Evolutionary conservation across 768 basidiomycete genomes (phyloP), one percentile per base, ranked within the genome.

Genomic region (Lactarius sp.): DNA sequence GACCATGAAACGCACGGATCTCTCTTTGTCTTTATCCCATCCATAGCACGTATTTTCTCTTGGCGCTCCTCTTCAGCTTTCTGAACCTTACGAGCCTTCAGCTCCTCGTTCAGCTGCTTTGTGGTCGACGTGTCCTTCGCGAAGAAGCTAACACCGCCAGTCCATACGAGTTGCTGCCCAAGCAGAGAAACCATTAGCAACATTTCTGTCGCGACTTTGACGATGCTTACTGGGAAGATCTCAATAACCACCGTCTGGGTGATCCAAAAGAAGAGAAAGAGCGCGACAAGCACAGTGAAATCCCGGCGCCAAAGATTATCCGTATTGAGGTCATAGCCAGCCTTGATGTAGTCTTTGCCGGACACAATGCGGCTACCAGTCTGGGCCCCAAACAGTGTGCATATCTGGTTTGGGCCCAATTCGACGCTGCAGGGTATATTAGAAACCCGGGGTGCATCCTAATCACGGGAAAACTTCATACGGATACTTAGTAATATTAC

Each of bases 271-370:
- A 82, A 73, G 52, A 90, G 22, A 68, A 91, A 77, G 76, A 92
- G 89, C 6, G 76, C 90, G 50, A 92, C 13, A 36, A 91, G 72
- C 36, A 94, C 87, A n/a, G 86, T 75, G 68, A 90, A 83, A 72
- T 90, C 83, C 27, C 81, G 82, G 16, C 80, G 77, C 88, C 88
- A 90, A 47, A 88, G 71, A 67, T 88, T 83, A 8, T 75, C 73
- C n/a, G 75, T 70, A 56, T 79, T 70, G 44, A 88, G 69, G 4
- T 75, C 77, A 68, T 79, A 90, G 0, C 81, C 82, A 39, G 84
- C 82, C 22, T 84, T 82, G 79, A 80, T 82, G 75, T 94, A 94
- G 71, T 94, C 92, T 72, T 92, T 94, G 73, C 88, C 85, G 83
- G 94, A 86, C 50, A 83, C 78, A 2, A 76, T 51, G 56, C 74